Base-by-base conservation (phyloP, 1,139 yeast species). In the Kodamaea ohmeri region DNA sequence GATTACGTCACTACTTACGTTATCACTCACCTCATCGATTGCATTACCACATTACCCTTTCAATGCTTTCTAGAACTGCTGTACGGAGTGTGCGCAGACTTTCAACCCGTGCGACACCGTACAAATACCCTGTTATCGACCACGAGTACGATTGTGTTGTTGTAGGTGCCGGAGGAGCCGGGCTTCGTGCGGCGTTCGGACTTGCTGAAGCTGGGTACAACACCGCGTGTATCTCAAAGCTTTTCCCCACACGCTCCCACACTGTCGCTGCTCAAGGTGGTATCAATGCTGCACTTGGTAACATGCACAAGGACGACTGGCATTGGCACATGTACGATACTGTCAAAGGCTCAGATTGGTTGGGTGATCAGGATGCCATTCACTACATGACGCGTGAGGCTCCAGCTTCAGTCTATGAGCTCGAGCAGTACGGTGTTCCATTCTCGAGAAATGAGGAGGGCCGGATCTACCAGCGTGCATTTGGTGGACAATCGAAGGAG, bases 181-280 rank as follows among this genome's bases (percentile, higher is more conserved):
- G 97, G 60, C 73, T 90, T 44, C 81, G 97, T 69, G 97, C 97
- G 36, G 97, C 97, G 28, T 90, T 89, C 54, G 97, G 97, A 48
- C 76, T 90, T 45, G 96, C 96, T 39, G 89, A 87, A 58, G 96
- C 94, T 43, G 97, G 97, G 35, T 90, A 73, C 73, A 90, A 90
- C 66, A 90, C 96, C 37, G 97, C 97, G 29, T 90, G 97, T 78
- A 80, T 90, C 55, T 82, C 96, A 50, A 90, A 90, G 69, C 78
- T 90, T 53, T 90, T 90, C 76, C 97, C 97, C 41, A 90, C 97
- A 34, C 83, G 97, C 71, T 88, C 97, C 18, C 97, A 90, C 64
- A 90, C 97, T 16, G 97, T 90, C 39, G 97, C 97, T 42, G 97
- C 97, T 40, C 97, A 90, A 70, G 97, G 97, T 67, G 97, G 97